These are phyloP conservation scores for Hypocreales sp. DNA, from an alignment of 2,329 filamentous ascomycete genomes.

Conservation along the genomic window DNA sequence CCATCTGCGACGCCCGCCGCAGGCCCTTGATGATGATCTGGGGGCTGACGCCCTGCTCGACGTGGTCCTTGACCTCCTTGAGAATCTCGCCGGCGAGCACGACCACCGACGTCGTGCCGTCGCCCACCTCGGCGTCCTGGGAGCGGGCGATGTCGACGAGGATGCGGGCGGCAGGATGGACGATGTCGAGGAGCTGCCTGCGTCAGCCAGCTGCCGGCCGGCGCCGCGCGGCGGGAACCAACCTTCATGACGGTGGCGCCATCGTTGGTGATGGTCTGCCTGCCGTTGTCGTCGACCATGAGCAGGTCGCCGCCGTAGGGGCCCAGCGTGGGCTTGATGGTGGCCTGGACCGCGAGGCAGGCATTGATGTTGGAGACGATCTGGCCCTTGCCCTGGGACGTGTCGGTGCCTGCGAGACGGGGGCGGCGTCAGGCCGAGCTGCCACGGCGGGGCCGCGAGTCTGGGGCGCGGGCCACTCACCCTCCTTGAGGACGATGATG, in stretches of 20 bases:
- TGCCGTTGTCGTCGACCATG: conserved; percentile 90
- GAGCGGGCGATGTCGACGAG: conserved; percentile 96
- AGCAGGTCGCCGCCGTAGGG: conserved; percentile 94
- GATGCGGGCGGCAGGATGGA: conserved; percentile 92
- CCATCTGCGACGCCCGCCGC: conserved; percentile 73
- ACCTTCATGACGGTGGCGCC: conserved; percentile 99
- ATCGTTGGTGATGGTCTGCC: conserved; percentile 97
- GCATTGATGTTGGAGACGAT: conserved; percentile 98
- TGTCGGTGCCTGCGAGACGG: conserved; percentile 62
- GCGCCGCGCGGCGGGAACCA: conserved; percentile 5
- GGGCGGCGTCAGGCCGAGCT: neutral
- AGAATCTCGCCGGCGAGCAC: conserved; percentile 95
- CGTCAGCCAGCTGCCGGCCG: neutral
- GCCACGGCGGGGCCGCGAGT: conserved; percentile 12
- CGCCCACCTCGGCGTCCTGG: conserved; percentile 97
- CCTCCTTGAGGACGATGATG: conserved; percentile 95
- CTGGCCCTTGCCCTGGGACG: conserved; percentile 93
- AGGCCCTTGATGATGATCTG: conserved; percentile 97
- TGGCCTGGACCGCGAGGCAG: conserved; percentile 86
- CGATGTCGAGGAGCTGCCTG: conserved; percentile 79
- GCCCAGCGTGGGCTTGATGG: conserved; percentile 88
- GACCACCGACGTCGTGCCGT: conserved; percentile 94
- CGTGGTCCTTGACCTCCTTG: conserved; percentile 90
- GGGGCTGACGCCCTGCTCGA: conserved; percentile 92
- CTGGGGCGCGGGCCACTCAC: conserved; percentile 30